phyloP scores from a whole-genome alignment of 257 asterid genomes.

The Scutellaria barbata region DNA sequence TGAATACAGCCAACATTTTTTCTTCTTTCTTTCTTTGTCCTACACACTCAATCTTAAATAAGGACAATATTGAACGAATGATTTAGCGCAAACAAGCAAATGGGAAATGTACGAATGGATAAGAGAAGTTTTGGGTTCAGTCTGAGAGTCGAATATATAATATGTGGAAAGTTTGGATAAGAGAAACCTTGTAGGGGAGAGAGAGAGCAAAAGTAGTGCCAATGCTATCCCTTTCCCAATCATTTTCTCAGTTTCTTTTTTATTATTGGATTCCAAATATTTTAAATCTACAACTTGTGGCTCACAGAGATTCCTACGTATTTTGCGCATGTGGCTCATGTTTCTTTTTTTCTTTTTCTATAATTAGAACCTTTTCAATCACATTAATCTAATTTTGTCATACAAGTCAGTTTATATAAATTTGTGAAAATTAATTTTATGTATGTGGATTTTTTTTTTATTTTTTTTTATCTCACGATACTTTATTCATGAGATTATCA shows the following conservation, averaged over 20 bases:
- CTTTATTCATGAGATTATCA: too few species aligned
- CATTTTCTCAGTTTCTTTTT: not conserved
- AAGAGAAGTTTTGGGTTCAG: conserved; percentile 20
- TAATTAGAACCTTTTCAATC: too few species aligned
- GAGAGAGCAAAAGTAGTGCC: conserved; percentile 49
- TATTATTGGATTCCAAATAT: not conserved
- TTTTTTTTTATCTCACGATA: too few species aligned
- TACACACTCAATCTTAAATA: not conserved
- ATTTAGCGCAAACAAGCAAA: not conserved
- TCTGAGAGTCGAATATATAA: conserved; percentile 35
- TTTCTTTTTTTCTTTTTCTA: too few species aligned
- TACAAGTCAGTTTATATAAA: too few species aligned
- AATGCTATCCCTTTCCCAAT: conserved; percentile 56
- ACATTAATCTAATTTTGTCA: too few species aligned
- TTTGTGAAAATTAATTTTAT: too few species aligned
- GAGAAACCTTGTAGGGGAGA: not conserved
- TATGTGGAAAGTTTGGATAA: not conserved
- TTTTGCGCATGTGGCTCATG: too few species aligned
- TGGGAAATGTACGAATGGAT: conserved; percentile 32
- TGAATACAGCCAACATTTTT: conserved; percentile 81
- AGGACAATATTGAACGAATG: not conserved
- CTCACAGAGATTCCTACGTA: too few species aligned
- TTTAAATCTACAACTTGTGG: not conserved
- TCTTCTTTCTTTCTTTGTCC: not conserved
- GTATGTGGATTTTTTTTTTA: too few species aligned